Evolutionary conservation across 768 basidiomycete genomes (phyloP), one percentile per base, ranked within the genome.

Genomic region (Rubroboletus pulcherrimus): DNA sequence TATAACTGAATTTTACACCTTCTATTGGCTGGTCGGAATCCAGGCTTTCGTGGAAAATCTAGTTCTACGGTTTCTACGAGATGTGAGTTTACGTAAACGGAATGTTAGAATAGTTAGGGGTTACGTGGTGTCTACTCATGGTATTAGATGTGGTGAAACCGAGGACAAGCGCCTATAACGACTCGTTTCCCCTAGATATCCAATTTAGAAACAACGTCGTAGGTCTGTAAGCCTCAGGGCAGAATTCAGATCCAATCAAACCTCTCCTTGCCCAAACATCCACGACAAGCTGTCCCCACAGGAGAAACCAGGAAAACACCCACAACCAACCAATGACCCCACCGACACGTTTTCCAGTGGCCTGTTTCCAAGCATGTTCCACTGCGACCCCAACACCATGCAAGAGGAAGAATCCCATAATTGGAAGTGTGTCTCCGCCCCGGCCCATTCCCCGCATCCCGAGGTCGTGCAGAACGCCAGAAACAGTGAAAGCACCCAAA

Each of bases 391-490:
- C 83, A 1, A 83, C 61, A 11, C 79, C 85, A 58, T 79, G 82
- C 64, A 82, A 66, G 44, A 86, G 39, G 64, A 87, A 89, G 65
- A 81, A 86, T 2, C 78, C 79, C 1, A 71, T 67, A 7, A 82
- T 70, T 8, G 53, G 50, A 7, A 54, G 12, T 0, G 80, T 75
- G 39, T 86, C 79, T 1, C 73, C 69, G 17, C 82, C 84, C 5
- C 73, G 73, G 1, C 77, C 79, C 79, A 86, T 78, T 6, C 81
- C 82, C 75, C 78, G 86, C 49, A 82, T 54, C 12, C 81, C 84
- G 15, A 79, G 35, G 57, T 82, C 76, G 53, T 91, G 88, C 5
- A 88, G 63, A 7, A 81, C n/a, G 5, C 78, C 85, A 0, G 87
- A 89, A 7, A 80, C 55, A 3, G 79, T 46, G 64, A 89, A 89